These are phyloP conservation scores for Phoma sp. DNA, from an alignment of 2,329 filamentous ascomycete genomes.

Conservation along the genomic window DNA sequence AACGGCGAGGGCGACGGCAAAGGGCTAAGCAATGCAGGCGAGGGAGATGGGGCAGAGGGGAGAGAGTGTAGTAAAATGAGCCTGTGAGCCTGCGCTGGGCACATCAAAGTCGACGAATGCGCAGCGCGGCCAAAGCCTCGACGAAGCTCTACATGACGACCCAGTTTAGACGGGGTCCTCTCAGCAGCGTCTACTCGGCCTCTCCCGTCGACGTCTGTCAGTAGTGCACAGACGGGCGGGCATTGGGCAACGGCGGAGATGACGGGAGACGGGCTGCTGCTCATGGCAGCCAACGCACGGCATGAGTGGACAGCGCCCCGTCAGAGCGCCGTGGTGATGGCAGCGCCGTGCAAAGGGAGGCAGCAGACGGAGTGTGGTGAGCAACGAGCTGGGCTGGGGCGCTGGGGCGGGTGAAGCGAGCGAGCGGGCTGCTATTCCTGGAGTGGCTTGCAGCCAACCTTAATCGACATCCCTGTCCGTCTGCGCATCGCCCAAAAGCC, in stretches of 20 bases:
- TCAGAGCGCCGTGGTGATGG: constrained; percentile 26
- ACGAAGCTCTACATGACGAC: constrained; percentile 34
- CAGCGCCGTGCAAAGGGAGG: constrained; percentile 34
- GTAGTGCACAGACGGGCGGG: constrained; percentile 22
- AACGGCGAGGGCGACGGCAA: constrained; percentile 24
- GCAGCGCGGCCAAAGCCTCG: constrained; percentile 32
- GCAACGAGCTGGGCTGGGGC: constrained; percentile 19
- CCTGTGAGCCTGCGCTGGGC: constrained; percentile 1
- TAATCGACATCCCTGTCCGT: constrained; percentile 41
- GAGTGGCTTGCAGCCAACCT: constrained; percentile 49
- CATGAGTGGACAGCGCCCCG: constrained; percentile 32
- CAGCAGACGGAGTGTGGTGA: constrained; percentile 41
- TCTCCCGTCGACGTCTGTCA: constrained; percentile 28
- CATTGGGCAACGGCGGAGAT: constrained; percentile 28
- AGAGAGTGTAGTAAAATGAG: constrained; percentile 8
- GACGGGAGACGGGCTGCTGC: constrained; percentile 24
- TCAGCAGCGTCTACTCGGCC: constrained; percentile 31
- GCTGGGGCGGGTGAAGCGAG: constrained; percentile 13
- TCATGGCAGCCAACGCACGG: constrained; percentile 37
- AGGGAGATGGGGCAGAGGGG: constrained; percentile 8
- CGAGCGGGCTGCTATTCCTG: constrained; percentile 45
- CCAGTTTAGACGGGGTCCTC: constrained; percentile 24
- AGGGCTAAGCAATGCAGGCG: constrained; percentile 18
- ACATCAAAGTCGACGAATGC: constrained; percentile 16
- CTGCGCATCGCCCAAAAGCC: constrained; percentile 39